These are phyloP conservation scores for Sequoia sempervirens DNA, from an alignment of 75 land plant species.

Conservation along the genomic window DNA sequence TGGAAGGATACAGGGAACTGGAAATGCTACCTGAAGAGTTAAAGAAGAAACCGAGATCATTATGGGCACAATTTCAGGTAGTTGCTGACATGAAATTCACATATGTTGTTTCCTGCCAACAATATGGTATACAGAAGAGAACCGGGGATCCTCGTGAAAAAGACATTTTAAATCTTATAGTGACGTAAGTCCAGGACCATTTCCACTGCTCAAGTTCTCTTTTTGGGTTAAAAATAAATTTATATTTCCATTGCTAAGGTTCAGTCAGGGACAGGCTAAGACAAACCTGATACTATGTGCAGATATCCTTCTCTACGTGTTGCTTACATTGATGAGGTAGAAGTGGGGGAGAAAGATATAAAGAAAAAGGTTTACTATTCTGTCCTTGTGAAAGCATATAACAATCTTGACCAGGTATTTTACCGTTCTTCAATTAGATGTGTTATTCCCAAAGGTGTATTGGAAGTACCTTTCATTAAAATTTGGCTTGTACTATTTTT, in stretches of 20 bases:
- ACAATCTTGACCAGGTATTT: conserved; percentile 61
- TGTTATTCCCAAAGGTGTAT: too few species aligned
- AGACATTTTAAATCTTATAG: conserved; percentile 73
- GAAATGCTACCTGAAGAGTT: not conserved
- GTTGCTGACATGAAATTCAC: conserved; percentile 91
- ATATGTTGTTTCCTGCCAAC: conserved; percentile 83
- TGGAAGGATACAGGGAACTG: not conserved
- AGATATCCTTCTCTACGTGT: conserved; percentile 76
- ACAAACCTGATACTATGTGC: conserved; percentile 14
- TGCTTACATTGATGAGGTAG: conserved; percentile 89
- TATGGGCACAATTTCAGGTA: conserved; percentile 70
- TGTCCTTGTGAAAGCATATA: conserved; percentile 81
- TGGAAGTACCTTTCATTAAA: too few species aligned
- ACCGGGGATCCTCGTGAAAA: conserved; percentile 57
- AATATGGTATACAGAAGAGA: conserved; percentile 70
- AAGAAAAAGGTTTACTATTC: conserved; percentile 78
- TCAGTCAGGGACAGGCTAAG: not conserved
- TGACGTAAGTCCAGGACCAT: conserved; percentile 33
- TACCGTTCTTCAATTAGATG: too few species aligned
- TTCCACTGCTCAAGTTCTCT: not conserved
- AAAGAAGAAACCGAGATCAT: conserved; percentile 40
- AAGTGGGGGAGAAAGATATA: conserved; percentile 62
- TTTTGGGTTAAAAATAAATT: not conserved
- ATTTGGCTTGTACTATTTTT: too few species aligned
- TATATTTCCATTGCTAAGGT: too few species aligned